These are phyloP conservation scores for Phanerochaete carnosa DNA, from an alignment of 768 basidiomycete species.

Conservation along the genomic window DNA sequence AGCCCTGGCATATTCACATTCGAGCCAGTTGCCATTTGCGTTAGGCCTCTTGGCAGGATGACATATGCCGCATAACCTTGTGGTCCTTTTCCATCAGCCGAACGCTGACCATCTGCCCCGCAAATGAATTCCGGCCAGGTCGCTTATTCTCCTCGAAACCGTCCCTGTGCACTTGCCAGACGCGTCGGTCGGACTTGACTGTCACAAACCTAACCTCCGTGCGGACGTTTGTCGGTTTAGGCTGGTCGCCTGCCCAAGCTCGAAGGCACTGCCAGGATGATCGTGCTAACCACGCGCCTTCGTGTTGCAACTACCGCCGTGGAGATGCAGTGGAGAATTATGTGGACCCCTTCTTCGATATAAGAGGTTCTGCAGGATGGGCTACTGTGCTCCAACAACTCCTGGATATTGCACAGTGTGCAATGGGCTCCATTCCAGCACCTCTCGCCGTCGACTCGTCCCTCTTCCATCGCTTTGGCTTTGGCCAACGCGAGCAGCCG, in stretches of 20 bases:
- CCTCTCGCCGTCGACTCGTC: conserved; percentile 31
- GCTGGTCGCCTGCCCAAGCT: conserved; percentile 9
- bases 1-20: not conserved
- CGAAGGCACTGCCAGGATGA: conserved; percentile 2
- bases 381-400: not conserved
- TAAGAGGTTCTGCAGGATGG: conserved; percentile 6
- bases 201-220: conserved; percentile 10
- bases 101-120: not conserved
- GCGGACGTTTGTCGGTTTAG: conserved; percentile 14
- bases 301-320: conserved; percentile 5
- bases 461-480: conserved; percentile 43
- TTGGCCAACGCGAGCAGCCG: conserved; percentile 32
- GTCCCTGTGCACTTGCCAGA: conserved; percentile 5
- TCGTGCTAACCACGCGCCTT: conserved; percentile 1
- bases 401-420: not conserved
- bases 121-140: conserved; percentile 4
- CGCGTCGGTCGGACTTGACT: conserved; percentile 11
- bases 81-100: conserved; percentile 12
- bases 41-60: conserved; percentile 1
- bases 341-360: conserved; percentile 6
- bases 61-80: conserved; percentile 5
- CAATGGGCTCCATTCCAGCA: conserved; percentile 14
- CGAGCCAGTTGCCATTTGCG: conserved; percentile 1
- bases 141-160: conserved; percentile 1
- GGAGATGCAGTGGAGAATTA: conserved; percentile 15